phyloP scores from a whole-genome alignment of 768 basidiomycete species.

The Rhizopogon vulgaris region DNA sequence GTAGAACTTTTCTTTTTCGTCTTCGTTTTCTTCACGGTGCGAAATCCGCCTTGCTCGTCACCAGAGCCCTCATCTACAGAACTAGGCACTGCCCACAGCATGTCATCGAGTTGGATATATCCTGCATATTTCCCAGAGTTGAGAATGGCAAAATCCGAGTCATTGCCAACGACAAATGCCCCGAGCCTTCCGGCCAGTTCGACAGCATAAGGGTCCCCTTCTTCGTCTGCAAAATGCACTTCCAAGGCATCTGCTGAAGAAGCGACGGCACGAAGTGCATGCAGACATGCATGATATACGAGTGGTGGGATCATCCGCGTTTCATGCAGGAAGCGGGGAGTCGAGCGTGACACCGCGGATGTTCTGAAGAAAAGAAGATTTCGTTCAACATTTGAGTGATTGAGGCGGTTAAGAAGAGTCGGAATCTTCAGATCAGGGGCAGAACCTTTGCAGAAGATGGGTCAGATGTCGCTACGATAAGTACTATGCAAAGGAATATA shows the following conservation, averaged over 20 bases:
- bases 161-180: conserved; percentile 71
- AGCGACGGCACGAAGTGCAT: conserved; percentile 40
- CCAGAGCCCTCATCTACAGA: conserved; percentile 22
- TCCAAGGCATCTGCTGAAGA: conserved; percentile 34
- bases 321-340: conserved; percentile 64
- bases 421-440: conserved; percentile 67
- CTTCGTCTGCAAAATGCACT: conserved; percentile 72
- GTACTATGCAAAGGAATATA: conserved; percentile 26
- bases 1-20: conserved; percentile 37
- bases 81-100: conserved; percentile 50
- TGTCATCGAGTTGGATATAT: conserved; percentile 70
- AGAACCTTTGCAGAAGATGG: conserved; percentile 42
- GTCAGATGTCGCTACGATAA: background rate
- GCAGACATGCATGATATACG: conserved; percentile 49
- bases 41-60: conserved; percentile 51
- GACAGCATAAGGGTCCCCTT: conserved; percentile 80
- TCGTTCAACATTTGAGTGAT: conserved; percentile 51
- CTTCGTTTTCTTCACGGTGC: conserved; percentile 49
- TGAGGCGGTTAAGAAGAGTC: conserved; percentile 55
- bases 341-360: conserved; percentile 55
- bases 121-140: conserved; percentile 73
- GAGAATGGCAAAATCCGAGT: conserved; percentile 79
- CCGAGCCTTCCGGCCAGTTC: conserved; percentile 70
- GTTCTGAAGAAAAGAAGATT: conserved; percentile 78
- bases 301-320: conserved; percentile 73